These are phyloP conservation scores for Aspergillus ochraceoroseus DNA, from an alignment of 2,329 filamentous ascomycete species.

Conservation along the genomic window DNA sequence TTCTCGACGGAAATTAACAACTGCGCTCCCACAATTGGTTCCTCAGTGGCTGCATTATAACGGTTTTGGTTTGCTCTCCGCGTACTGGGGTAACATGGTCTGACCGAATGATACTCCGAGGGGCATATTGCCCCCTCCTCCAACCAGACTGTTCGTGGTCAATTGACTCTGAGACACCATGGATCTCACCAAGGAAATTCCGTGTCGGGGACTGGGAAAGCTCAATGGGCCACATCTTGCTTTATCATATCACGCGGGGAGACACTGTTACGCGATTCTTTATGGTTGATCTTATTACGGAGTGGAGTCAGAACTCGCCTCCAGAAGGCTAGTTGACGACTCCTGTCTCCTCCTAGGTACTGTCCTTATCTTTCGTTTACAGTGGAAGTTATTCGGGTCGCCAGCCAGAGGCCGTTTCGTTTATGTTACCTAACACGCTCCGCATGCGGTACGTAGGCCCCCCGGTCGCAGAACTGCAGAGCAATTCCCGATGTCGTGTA, in stretches of 20 bases:
- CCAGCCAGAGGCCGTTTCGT: constrained; percentile 9
- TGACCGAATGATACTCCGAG: constrained; percentile 8
- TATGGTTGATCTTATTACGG: too few species aligned
- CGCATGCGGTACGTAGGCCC: constrained; percentile 17
- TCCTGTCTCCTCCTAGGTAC: too few species aligned
- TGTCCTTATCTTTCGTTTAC: constrained; percentile 18
- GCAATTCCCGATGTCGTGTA: not conserved
- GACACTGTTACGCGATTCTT: not conserved
- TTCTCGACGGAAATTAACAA: not conserved
- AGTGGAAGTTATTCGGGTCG: constrained; percentile 4
- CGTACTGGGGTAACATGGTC: constrained; percentile 10
- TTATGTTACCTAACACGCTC: constrained; percentile 25
- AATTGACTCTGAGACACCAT: not conserved
- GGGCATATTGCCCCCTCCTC: too few species aligned
- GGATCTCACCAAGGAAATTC: too few species aligned
- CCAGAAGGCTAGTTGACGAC: too few species aligned
- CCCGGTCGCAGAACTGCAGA: constrained; percentile 11
- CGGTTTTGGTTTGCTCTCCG: not conserved
- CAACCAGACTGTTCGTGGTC: too few species aligned
- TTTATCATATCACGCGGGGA: not conserved
- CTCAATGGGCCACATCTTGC: too few species aligned
- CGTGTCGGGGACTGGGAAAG: too few species aligned
- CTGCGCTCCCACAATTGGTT: constrained; percentile 3
- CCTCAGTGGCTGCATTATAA: not conserved
- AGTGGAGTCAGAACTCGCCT: constrained; percentile 2